Conservation (phyloP, 177 flowering plant genomes). For the Vitis hybrid region DNA sequence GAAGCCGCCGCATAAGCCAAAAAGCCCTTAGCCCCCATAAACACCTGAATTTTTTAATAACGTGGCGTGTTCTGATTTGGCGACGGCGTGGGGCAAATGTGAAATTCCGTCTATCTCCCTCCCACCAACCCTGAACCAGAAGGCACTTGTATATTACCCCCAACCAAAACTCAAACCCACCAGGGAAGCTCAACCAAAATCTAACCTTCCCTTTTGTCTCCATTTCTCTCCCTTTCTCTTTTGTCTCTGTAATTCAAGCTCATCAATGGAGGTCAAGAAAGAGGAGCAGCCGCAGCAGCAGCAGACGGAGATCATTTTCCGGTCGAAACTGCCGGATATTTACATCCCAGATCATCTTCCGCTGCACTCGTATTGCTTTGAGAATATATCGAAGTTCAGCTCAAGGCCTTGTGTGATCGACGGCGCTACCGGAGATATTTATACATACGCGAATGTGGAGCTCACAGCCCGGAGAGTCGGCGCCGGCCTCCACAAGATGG, state of each 20-base stretch:
- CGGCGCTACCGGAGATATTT: constrained; percentile 52
- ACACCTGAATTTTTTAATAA: neutral
- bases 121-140: constrained; percentile 27
- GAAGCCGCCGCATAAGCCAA: no score
- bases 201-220: constrained; percentile 7
- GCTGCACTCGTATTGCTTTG: constrained; percentile 75
- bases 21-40: no score
- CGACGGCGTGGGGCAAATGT: no score
- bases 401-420: constrained; percentile 55
- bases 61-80: neutral
- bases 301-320: constrained; percentile 54
- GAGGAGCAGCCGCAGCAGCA: neutral
- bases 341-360: constrained; percentile 80
- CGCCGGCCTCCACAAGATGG: constrained; percentile 59
- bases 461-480: constrained; percentile 56
- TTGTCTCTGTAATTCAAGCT: neutral
- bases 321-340: constrained; percentile 88
- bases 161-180: constrained; percentile 19
- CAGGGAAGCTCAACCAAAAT: constrained; percentile 10
- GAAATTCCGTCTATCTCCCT: constrained; percentile 5
- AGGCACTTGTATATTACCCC: constrained; percentile 23
- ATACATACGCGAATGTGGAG: constrained; percentile 67
- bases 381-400: constrained; percentile 49
- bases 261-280: constrained; percentile 1
- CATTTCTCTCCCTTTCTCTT: neutral